Base-by-base conservation (phyloP, 345 rosid species). In the Ceriops decandra region DNA sequence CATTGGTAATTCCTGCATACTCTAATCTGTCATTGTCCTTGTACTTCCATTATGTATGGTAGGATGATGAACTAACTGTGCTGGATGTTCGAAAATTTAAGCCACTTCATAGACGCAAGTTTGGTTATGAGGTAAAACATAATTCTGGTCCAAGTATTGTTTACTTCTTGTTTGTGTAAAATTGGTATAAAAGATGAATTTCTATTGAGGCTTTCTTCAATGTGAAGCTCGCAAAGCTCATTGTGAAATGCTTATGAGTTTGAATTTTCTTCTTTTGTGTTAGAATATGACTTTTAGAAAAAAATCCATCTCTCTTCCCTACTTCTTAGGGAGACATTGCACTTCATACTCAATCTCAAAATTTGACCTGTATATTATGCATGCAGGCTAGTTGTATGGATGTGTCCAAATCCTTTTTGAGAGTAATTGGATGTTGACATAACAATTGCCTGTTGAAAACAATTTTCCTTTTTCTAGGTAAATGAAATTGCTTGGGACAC, bases 401-500 rank as follows among this genome's bases (percentile, higher is more conserved):
- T 24, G 46, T 33, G 28, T 35, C 24, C 31, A 26, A 38, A 22
- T 42, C n/a, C 31, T 35, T 62, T 31, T 33, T 32, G 16, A n/a
- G n/a, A 28, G 24, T 26, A 31, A 36, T 28, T 62, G 42, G 63
- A 8, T 46, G 52, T 15, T 28, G 8, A 38, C 42, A 38, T 22
- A 8, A 9, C 19, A 60, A 17, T 19, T 64, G 46, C 26, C 30
- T 51, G 7, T 28, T 47, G 46, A 24, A 2, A 46, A 7, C 11
- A 0, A 27, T 62, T 68, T 64, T 64, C 63, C 60, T 69, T 71
- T 47, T 64, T 66, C 69, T 75, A 95, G 98, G 99, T 95, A 28
- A 95, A 95, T 80, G 99, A 95, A 81, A 95, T 95, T 78, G 95
- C 98, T 64, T 95, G 99, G 99, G 84, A 95, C 82, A 90, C 83